Evolutionary conservation across 1,284 basidiomycete genomes (phyloP).

Genomic region (Rhodofomes roseus): DNA sequence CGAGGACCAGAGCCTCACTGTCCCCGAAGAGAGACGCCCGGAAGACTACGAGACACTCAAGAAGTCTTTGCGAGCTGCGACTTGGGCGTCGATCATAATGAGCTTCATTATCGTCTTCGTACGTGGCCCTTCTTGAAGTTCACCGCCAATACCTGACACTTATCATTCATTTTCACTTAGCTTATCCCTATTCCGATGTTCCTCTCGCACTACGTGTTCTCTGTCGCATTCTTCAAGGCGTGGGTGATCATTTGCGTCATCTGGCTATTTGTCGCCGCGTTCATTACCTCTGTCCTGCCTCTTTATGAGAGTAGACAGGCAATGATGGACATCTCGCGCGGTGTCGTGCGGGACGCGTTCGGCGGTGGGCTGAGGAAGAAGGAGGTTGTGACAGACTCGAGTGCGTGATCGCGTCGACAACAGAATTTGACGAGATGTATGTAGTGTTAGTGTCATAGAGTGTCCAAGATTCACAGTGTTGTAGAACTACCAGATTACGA

Average conservation of each 20-base stretch:
- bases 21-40: background rate
- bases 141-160: background rate
- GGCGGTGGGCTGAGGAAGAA: background rate
- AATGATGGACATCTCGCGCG: constrained; percentile 5
- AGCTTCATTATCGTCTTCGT: constrained; percentile 12
- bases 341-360: constrained; percentile 6
- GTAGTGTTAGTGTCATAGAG: too few relatives aligned
- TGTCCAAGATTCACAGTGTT: too few relatives aligned
- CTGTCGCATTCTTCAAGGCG: constrained; percentile 9
- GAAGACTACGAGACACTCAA: constrained; percentile 6
- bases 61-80: constrained; percentile 6
- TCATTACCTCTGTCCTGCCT: constrained; percentile 9
- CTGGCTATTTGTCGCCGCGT: constrained; percentile 10
- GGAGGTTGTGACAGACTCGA: background rate
- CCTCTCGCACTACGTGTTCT: constrained; percentile 12
- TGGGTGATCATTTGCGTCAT: constrained; percentile 11
- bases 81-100: constrained; percentile 7
- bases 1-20: background rate
- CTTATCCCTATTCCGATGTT: constrained; percentile 12
- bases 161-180: background rate
- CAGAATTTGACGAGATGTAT: too few relatives aligned
- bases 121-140: background rate
- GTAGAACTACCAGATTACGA: too few relatives aligned
- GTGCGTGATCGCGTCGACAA: background rate
- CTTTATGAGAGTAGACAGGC: constrained; percentile 8